Evolutionary conservation across 306 rosid genomes (phyloP).

Genomic region (Erythrophleum fordii): DNA sequence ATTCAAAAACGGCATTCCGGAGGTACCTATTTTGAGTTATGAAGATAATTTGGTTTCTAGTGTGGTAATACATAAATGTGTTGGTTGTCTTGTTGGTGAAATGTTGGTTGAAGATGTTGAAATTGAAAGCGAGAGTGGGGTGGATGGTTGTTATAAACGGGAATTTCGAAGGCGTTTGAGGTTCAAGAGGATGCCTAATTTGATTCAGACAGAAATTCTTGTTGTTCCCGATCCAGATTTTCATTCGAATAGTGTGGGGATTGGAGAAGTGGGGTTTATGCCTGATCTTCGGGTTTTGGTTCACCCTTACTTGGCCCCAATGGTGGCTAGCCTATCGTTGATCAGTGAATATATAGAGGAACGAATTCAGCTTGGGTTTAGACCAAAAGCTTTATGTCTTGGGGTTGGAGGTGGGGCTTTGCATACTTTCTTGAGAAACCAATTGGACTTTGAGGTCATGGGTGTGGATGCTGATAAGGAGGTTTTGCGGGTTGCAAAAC

Average conservation of each 20-base stretch:
- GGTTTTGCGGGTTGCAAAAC: constrained; percentile 65
- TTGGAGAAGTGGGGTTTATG: constrained; percentile 56
- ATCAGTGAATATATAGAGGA: constrained; percentile 45
- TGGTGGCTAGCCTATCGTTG: constrained; percentile 75
- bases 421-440: constrained; percentile 58
- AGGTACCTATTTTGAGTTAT: constrained; percentile 69
- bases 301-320: constrained; percentile 83
- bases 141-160: constrained; percentile 33
- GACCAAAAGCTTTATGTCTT: constrained; percentile 75
- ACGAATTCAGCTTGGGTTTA: constrained; percentile 50
- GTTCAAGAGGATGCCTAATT: constrained; percentile 85
- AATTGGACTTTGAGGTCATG: constrained; percentile 67
- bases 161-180: constrained; percentile 90
- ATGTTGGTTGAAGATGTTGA: constrained; percentile 87
- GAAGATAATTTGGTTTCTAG: constrained; percentile 63
- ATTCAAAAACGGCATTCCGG: constrained; percentile 61
- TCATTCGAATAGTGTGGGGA: constrained; percentile 30
- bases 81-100: constrained; percentile 69
- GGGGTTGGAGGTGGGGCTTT: constrained; percentile 97
- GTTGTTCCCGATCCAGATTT: constrained; percentile 47
- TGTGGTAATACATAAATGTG: constrained; percentile 56
- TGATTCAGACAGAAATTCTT: constrained; percentile 74
- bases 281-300: constrained; percentile 65
- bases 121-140: constrained; percentile 47
- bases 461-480: constrained; percentile 73